These are phyloP conservation scores for Fusarium tanahbumbuense DNA, from an alignment of 2,329 filamentous ascomycete species.

Conservation along the genomic window DNA sequence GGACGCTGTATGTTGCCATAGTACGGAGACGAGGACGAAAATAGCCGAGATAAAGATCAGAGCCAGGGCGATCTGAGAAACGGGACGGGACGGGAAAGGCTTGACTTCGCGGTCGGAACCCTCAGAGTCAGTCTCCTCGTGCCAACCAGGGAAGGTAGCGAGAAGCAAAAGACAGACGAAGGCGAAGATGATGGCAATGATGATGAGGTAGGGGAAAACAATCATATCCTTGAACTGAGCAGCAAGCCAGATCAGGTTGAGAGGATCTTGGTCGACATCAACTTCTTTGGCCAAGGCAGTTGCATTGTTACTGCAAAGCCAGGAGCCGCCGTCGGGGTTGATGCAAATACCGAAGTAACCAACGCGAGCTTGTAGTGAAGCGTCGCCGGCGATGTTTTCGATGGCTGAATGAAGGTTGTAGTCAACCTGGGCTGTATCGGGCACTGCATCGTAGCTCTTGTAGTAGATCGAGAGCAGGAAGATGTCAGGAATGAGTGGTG, in stretches of 20 bases:
- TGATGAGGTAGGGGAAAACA: slow-evolving; percentile 96
- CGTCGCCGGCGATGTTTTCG: slow-evolving; percentile 86
- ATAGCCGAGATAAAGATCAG: slow-evolving; percentile 86
- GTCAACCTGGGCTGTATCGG: slow-evolving; percentile 88
- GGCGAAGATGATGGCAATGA: slow-evolving; percentile 96
- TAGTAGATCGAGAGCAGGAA: slow-evolving; percentile 99
- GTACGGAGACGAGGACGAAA: slow-evolving; percentile 77
- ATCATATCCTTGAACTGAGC: slow-evolving; percentile 98
- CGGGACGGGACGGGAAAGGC: slow-evolving; percentile 90
- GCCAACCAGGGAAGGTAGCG: slow-evolving; percentile 97
- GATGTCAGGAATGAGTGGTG: slow-evolving; percentile 92
- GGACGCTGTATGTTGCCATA: slow-evolving; percentile 96
- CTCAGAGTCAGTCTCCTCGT: slow-evolving; percentile 84
- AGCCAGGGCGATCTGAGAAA: slow-evolving; percentile 91
- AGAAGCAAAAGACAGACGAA: slow-evolving; percentile 96
- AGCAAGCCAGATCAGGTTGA: slow-evolving; percentile 97
- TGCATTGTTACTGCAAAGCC: slow-evolving; percentile 97
- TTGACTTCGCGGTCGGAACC: slow-evolving; percentile 92
- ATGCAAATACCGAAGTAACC: slow-evolving; percentile 99
- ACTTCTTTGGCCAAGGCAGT: slow-evolving; percentile 92
- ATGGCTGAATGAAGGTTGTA: slow-evolving; percentile 89
- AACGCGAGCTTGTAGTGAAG: slow-evolving; percentile 88
- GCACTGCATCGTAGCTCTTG: slow-evolving; percentile 82
- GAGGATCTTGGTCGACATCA: slow-evolving; percentile 89
- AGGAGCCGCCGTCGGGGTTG: slow-evolving; percentile 88